These are phyloP conservation scores for Aspergillus sclerotioniger DNA, from an alignment of 495 filamentous ascomycete species.

Conservation along the genomic window DNA sequence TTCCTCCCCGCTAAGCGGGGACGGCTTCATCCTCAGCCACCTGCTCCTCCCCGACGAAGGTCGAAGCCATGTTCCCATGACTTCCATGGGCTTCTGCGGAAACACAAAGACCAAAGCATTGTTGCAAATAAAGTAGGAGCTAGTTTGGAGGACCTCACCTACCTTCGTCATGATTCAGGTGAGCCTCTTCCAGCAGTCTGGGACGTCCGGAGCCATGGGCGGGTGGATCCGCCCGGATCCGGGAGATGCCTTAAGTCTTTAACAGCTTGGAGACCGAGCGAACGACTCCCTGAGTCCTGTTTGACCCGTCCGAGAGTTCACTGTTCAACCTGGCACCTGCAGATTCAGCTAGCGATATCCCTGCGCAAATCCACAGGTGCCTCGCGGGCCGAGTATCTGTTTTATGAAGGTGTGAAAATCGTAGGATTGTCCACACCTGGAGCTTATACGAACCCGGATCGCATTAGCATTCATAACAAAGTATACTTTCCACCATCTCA, in stretches of 20 bases:
- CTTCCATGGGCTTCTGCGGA: not conserved
- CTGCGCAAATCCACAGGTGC: not conserved
- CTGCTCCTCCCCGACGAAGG: not conserved
- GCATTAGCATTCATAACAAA: not conserved
- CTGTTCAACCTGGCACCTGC: not conserved
- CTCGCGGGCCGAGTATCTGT: not conserved
- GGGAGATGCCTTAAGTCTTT: not conserved
- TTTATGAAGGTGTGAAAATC: not conserved
- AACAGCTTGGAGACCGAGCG: not conserved
- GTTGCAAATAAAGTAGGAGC: not conserved
- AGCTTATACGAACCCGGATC: not conserved
- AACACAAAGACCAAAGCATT: not conserved
- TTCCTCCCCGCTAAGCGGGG: not conserved
- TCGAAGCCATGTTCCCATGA: not conserved
- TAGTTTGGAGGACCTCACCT: not conserved
- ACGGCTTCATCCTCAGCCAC: not conserved
- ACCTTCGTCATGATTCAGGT: not conserved
- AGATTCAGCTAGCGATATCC: not conserved
- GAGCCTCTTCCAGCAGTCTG: not conserved
- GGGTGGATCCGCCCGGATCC: not conserved
- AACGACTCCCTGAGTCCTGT: not conserved
- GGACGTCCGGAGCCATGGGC: not conserved
- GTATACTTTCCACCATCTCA: not conserved
- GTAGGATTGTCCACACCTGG: not conserved
- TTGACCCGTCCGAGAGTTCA: not conserved